These are phyloP conservation scores for Carex scoparia DNA, from an alignment of 176 grass and related monocot genomes.

Conservation along the genomic window DNA sequence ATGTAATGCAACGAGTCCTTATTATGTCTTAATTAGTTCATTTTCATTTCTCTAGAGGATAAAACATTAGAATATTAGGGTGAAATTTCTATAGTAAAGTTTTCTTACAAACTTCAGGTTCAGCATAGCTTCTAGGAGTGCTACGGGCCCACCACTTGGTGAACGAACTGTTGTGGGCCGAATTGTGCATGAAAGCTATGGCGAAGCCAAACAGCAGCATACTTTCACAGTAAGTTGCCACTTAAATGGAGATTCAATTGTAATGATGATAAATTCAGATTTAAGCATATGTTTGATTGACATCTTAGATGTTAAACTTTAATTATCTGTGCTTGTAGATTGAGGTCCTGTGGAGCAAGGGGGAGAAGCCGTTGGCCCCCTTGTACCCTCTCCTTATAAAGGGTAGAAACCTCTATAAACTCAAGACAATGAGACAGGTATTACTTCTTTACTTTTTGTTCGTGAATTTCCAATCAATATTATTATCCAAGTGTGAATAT, in stretches of 20 bases:
- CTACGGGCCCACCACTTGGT: conserved; percentile 31
- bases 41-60: conserved; percentile 3
- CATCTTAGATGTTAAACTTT: neutral
- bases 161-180: conserved; percentile 38
- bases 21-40: neutral
- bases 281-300: neutral
- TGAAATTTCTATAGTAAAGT: neutral
- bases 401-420: conserved; percentile 52
- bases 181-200: conserved; percentile 57
- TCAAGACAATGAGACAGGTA: conserved; percentile 55
- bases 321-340: conserved; percentile 31
- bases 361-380: conserved; percentile 39
- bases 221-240: conserved; percentile 49
- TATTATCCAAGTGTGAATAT: neutral
- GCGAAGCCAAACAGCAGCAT: conserved; percentile 50
- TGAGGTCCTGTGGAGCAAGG: conserved; percentile 61
- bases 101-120: conserved; percentile 24
- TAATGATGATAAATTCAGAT: neutral
- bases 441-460: conserved; percentile 14
- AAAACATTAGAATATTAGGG: neutral
- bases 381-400: conserved; percentile 51
- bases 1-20: conserved; percentile 34
- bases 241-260: neutral
- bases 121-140: conserved; percentile 34
- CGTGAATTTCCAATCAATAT: neutral